phyloP scores from a whole-genome alignment of 352 stramenopile genomes.

The Globisporangium lucens region DNA sequence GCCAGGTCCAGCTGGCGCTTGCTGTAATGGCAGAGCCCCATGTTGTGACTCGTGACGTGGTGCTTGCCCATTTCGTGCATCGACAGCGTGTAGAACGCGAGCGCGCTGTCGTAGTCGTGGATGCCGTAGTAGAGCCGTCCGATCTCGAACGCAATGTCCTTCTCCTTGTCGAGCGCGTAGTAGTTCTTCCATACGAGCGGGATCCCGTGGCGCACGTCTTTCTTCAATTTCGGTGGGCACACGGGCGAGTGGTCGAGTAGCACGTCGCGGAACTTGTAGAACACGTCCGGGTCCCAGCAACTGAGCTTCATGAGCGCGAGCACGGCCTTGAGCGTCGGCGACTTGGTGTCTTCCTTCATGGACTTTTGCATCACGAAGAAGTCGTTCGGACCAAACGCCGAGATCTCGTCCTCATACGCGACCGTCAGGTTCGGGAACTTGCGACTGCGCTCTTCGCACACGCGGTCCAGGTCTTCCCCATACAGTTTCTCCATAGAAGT shows the following conservation, averaged over 20 bases:
- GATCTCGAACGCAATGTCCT: slow-evolving; percentile 91
- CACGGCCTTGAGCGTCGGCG: slow-evolving; percentile 82
- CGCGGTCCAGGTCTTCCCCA: slow-evolving; percentile 51
- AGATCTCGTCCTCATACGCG: slow-evolving; percentile 86
- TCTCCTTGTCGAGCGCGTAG: slow-evolving; percentile 92
- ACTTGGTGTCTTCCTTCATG: slow-evolving; percentile 78
- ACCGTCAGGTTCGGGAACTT: slow-evolving; percentile 64
- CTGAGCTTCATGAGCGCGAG: slow-evolving; percentile 90
- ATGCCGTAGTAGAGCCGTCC: slow-evolving; percentile 92
- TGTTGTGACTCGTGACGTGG: slow-evolving; percentile 95
- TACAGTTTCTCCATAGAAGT: slow-evolving; percentile 37
- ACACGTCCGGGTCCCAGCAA: slow-evolving; percentile 93
- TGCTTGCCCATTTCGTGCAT: slow-evolving; percentile 90
- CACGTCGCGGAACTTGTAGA: slow-evolving; percentile 94
- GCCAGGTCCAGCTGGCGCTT: slow-evolving; percentile 69
- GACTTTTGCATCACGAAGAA: slow-evolving; percentile 94
- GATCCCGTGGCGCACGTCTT: slow-evolving; percentile 86
- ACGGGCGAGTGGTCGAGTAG: slow-evolving; percentile 85
- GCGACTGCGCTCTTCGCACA: slow-evolving; percentile 54
- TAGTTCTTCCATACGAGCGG: slow-evolving; percentile 90
- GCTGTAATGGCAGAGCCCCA: slow-evolving; percentile 94
- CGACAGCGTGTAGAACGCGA: slow-evolving; percentile 89
- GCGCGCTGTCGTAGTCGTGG: slow-evolving; percentile 87
- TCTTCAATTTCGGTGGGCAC: slow-evolving; percentile 56
- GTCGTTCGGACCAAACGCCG: slow-evolving; percentile 91